phyloP scores from a whole-genome alignment of 2,329 filamentous ascomycete species.

The Nannizziopsis arthrosporioides region DNA sequence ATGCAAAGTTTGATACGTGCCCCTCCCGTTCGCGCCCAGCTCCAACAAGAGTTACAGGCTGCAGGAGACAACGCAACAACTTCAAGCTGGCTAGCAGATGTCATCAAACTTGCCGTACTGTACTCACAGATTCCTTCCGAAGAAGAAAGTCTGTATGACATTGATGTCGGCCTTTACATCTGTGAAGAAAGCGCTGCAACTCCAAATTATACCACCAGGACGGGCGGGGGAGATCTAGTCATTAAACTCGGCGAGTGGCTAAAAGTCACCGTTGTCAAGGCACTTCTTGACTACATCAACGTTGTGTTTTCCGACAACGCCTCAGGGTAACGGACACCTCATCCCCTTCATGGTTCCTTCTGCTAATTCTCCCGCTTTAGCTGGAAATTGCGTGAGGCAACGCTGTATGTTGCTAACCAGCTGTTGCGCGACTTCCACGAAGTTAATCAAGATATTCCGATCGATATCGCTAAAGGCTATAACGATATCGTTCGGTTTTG shows the following conservation, averaged over 20 bases:
- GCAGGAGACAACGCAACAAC: constrained; percentile 48
- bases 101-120: constrained; percentile 71
- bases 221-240: constrained; percentile 79
- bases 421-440: constrained; percentile 75
- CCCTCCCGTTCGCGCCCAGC: constrained; percentile 73
- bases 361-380: constrained; percentile 25
- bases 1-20: constrained; percentile 83
- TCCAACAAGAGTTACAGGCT: constrained; percentile 64
- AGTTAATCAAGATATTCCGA: constrained; percentile 56
- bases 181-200: constrained; percentile 92
- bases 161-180: constrained; percentile 89
- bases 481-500: constrained; percentile 70
- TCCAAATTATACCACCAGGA: constrained; percentile 89
- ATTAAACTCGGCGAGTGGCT: constrained; percentile 92
- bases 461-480: constrained; percentile 59
- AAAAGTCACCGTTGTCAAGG: constrained; percentile 61
- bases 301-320: constrained; percentile 50
- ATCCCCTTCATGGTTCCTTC: constrained; percentile 9
- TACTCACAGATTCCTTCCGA: constrained; percentile 87
- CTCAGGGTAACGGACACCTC: constrained; percentile 25
- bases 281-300: constrained; percentile 65
- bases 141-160: constrained; percentile 91
- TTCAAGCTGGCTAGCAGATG: constrained; percentile 71
- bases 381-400: constrained; percentile 64
- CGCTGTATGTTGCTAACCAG: constrained; percentile 75